Evolutionary conservation across 2,329 filamentous ascomycete species (phyloP).

Genomic region (Aspergillus brasiliensis): DNA sequence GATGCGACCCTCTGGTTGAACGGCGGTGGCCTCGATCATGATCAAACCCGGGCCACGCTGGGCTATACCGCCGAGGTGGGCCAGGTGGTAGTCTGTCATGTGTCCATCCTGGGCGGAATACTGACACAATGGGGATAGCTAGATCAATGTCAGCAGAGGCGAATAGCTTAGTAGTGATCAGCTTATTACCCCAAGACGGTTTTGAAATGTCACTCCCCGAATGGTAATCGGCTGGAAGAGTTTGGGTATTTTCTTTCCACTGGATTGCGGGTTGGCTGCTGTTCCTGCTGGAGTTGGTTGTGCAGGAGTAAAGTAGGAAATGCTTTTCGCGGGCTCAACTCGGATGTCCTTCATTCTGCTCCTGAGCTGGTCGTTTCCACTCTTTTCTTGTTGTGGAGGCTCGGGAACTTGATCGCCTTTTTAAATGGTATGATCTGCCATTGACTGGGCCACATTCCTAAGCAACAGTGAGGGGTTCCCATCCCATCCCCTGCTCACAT

Average conservation of each 20-base stretch:
- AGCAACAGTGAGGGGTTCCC: too few relatives aligned
- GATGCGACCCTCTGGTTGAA: conserved; percentile 77
- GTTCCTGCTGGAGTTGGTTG: conserved; percentile 41
- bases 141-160: too few relatives aligned
- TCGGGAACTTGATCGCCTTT: too few relatives aligned
- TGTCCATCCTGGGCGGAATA: conserved; percentile 71
- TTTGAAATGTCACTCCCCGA: conserved; percentile 62
- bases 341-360: too few relatives aligned
- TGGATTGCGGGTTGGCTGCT: conserved; percentile 43
- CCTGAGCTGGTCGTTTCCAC: too few relatives aligned
- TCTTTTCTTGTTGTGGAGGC: too few relatives aligned
- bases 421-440: fast-evolving
- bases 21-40: conserved; percentile 76
- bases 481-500: too few relatives aligned
- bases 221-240: conserved; percentile 61
- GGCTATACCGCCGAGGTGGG: conserved; percentile 78
- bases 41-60: conserved; percentile 74
- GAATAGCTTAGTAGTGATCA: neutral
- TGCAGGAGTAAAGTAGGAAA: conserved; percentile 47
- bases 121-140: conserved; percentile 66
- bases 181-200: conserved; percentile 21
- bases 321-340: conserved; percentile 34
- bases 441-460: too few relatives aligned
- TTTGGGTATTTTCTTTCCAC: conserved; percentile 52
- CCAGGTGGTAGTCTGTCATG: conserved; percentile 76